Evolutionary conservation across 2,329 filamentous ascomycete genomes (phyloP).

Genomic region (Leptosphaerulina australis): DNA sequence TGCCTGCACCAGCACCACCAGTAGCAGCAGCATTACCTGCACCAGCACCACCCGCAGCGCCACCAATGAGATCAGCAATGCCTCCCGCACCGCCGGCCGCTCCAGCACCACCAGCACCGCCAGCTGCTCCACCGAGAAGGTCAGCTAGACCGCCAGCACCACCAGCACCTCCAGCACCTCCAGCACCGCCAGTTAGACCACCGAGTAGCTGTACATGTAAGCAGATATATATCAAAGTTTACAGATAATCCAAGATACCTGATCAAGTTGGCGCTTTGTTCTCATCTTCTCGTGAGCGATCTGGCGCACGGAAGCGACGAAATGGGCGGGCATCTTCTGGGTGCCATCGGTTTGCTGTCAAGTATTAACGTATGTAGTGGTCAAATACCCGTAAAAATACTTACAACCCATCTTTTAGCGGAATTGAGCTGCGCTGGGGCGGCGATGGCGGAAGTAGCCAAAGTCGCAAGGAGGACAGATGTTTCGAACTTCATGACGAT

Average conservation of each 20-base stretch:
- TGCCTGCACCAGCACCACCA: not conserved
- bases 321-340: slow-evolving; percentile 34
- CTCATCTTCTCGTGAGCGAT: slow-evolving; percentile 30
- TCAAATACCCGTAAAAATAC: slow-evolving; percentile 2
- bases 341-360: slow-evolving; percentile 23
- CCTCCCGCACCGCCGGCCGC: slow-evolving; percentile 14
- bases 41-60: slow-evolving; percentile 2
- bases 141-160: slow-evolving; percentile 10
- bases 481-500: slow-evolving; percentile 43
- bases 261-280: slow-evolving; percentile 37
- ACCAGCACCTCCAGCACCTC: slow-evolving; percentile 16
- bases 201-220: slow-evolving; percentile 12
- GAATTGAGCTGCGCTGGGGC: slow-evolving; percentile 31
- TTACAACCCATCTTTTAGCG: slow-evolving; percentile 35
- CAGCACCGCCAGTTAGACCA: slow-evolving; percentile 19
- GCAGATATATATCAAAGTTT: too few species aligned
- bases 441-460: slow-evolving; percentile 36
- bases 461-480: slow-evolving; percentile 34
- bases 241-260: slow-evolving; percentile 32
- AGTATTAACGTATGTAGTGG: slow-evolving; percentile 6
- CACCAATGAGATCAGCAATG: slow-evolving; percentile 15
- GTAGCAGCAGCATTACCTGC: not conserved
- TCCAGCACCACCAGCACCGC: slow-evolving; percentile 3
- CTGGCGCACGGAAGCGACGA: slow-evolving; percentile 28
- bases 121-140: not conserved